Conservation (phyloP, 441 rosid genomes). For the Arabidopsis lyrata region DNA sequence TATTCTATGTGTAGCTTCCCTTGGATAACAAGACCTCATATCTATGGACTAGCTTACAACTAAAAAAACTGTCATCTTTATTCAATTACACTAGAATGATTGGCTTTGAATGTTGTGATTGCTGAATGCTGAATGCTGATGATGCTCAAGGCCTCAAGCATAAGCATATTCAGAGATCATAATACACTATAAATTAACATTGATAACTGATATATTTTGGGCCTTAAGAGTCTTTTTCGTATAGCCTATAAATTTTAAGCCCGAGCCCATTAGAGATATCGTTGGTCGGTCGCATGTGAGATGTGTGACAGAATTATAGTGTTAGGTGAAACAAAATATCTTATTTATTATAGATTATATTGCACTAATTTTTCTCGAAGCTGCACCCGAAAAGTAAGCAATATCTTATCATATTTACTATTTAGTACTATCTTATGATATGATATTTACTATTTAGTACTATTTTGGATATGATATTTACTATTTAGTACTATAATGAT, state of each 20-base stretch:
- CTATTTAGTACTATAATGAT: too few relatives aligned
- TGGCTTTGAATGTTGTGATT: too few relatives aligned
- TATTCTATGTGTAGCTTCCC: conserved; percentile 49
- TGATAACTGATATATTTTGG: not conserved
- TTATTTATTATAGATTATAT: too few relatives aligned
- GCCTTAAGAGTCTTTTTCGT: not conserved
- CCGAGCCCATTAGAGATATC: not conserved
- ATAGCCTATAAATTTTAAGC: not conserved
- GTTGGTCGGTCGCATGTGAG: not conserved
- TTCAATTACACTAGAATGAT: not conserved
- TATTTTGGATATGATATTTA: too few relatives aligned
- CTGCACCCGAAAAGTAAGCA: too few relatives aligned
- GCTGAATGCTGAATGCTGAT: too few relatives aligned
- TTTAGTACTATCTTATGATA: too few relatives aligned
- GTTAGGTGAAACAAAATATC: too few relatives aligned
- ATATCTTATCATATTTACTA: too few relatives aligned
- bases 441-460: too few relatives aligned
- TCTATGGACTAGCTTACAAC: conserved; percentile 57
- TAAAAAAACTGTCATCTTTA: conserved; percentile 8
- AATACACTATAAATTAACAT: not conserved
- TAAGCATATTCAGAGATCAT: not conserved
- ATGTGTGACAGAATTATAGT: too few relatives aligned
- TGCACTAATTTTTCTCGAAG: too few relatives aligned
- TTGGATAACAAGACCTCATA: conserved; percentile 62
- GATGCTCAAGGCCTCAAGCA: not conserved